These are phyloP conservation scores for Samsoniella hepiali DNA, from an alignment of 2,329 filamentous ascomycete species.

Conservation along the genomic window DNA sequence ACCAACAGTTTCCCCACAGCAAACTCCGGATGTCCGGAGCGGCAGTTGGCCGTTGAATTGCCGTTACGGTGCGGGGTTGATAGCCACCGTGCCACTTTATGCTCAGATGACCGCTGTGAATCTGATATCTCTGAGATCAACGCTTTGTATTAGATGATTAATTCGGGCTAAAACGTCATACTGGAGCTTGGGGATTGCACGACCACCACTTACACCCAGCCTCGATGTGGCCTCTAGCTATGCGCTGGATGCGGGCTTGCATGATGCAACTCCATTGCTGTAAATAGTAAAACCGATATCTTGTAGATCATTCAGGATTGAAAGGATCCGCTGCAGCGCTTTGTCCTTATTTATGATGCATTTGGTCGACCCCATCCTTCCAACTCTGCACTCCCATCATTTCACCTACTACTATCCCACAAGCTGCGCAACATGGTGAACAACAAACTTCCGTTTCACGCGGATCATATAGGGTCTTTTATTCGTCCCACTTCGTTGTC, in stretches of 20 bases:
- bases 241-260: too few species aligned
- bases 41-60: constrained; percentile 13
- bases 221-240: too few species aligned
- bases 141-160: background rate
- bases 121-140: background rate
- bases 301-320: too few species aligned
- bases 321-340: too few species aligned
- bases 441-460: constrained; percentile 56
- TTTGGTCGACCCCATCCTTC: too few species aligned
- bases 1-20: background rate
- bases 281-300: too few species aligned
- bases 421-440: constrained; percentile 5
- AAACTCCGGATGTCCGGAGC: background rate
- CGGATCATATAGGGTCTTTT: constrained; percentile 70
- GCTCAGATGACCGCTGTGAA: background rate
- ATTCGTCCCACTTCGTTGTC: constrained; percentile 63
- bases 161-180: background rate
- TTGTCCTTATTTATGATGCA: too few species aligned
- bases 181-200: background rate
- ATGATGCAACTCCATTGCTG: too few species aligned
- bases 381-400: background rate
- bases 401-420: background rate
- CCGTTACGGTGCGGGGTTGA: constrained; percentile 13
- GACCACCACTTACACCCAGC: background rate
- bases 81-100: constrained; percentile 12